Conservation (phyloP, 192 early-diverging fungal species). For the Coemansia sp. region DNA sequence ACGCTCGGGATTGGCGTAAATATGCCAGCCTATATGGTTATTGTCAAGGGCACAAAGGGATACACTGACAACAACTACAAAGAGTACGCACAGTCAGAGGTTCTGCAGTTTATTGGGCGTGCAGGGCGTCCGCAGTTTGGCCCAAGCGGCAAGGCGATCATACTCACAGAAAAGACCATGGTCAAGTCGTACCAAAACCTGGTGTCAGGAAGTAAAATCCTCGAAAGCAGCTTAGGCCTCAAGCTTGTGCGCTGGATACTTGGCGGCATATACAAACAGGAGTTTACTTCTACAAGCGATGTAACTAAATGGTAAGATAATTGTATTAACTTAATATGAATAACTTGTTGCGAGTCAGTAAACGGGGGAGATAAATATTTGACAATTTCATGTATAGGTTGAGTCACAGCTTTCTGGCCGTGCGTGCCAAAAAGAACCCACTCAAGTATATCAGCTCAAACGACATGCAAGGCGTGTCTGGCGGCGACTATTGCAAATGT, state of each 20-base stretch:
- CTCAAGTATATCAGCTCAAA: constrained; percentile 14
- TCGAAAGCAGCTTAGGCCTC: constrained; percentile 67
- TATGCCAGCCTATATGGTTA: constrained; percentile 72
- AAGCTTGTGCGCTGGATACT: constrained; percentile 59
- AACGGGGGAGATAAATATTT: neutral
- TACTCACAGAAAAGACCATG: constrained; percentile 59
- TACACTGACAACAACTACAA: constrained; percentile 48
- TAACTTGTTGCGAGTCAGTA: no score
- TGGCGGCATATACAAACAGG: constrained; percentile 33
- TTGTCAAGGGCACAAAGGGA: constrained; percentile 68
- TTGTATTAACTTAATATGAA: no score
- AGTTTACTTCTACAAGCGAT: constrained; percentile 35
- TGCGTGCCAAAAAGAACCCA: constrained; percentile 22
- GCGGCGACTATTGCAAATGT: constrained; percentile 12
- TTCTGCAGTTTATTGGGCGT: constrained; percentile 78
- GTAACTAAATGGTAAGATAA: constrained; percentile 22
- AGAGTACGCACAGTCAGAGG: constrained; percentile 64
- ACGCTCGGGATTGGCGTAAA: constrained; percentile 82
- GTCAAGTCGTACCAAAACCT: constrained; percentile 57
- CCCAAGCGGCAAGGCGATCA: constrained; percentile 63
- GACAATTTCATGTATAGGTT: constrained; percentile 39
- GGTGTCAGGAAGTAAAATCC: constrained; percentile 60
- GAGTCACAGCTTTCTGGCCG: constrained; percentile 20
- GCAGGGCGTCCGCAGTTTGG: constrained; percentile 80
- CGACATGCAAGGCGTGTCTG: neutral